phyloP scores from a whole-genome alignment of 768 basidiomycete genomes.

The Leucocoprinus leucothites region DNA sequence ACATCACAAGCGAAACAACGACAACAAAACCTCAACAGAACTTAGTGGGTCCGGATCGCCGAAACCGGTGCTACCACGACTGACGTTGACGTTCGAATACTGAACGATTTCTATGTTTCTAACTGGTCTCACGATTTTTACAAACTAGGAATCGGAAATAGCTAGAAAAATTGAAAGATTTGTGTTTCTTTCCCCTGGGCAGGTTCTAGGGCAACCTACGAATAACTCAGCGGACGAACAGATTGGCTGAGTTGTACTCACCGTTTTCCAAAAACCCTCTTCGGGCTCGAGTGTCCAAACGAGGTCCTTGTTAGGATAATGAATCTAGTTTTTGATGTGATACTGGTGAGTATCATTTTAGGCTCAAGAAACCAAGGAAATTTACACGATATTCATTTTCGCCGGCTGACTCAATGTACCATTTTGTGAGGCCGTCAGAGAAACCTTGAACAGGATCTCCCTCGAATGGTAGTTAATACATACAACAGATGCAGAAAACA shows the following conservation, averaged over 20 bases:
- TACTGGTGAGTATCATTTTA: not conserved
- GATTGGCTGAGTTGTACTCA: not conserved
- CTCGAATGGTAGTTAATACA: not conserved
- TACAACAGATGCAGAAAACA: not conserved
- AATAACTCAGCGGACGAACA: no score
- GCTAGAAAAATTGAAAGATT: no score
- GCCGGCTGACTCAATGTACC: conserved; percentile 9
- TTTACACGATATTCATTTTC: not conserved
- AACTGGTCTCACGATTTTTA: no score
- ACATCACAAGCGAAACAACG: no score
- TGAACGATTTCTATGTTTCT: no score
- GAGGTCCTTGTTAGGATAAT: conserved; percentile 7
- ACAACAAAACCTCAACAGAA: no score
- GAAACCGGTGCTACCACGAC: no score
- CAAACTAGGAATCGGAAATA: no score
- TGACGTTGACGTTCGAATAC: no score
- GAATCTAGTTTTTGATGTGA: not conserved
- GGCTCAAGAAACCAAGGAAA: not conserved
- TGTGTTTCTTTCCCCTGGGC: no score
- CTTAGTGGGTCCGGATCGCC: no score
- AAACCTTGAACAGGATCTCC: not conserved
- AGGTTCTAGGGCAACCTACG: no score
- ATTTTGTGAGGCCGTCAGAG: conserved; percentile 8
- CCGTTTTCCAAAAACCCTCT: not conserved
- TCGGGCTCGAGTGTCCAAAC: conserved; percentile 1